Base-by-base conservation (phyloP, 2,329 filamentous ascomycete genomes). In the Talaromyces atroroseus region DNA sequence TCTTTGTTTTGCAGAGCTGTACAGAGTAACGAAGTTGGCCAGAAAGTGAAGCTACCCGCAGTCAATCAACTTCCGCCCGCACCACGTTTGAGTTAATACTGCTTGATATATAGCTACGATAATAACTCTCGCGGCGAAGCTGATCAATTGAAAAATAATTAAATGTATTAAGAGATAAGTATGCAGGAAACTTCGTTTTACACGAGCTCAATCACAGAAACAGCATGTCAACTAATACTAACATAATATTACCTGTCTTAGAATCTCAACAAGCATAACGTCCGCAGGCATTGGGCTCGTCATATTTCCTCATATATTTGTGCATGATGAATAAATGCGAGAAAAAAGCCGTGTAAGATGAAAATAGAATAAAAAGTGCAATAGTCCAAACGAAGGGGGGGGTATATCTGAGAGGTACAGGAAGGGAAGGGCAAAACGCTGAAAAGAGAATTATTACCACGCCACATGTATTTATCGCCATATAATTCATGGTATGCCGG, bases 291-390 rank as follows among this genome's bases (percentile, higher is more conserved):
- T 42, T 54, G 52, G 26, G n/a, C 49, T 49, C 38, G 42, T 47
- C 51, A 44, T 58, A 50, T 40, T 45, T 47, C 40, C 50, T 58
- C 56, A 32, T 54, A 47, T 42, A 45, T 49, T 47, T 55, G 44
- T 60, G 40, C 40, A 59, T 21, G 42, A 47, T 58, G 52, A 54
- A 42, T 54, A 54, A 42, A 48, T 34, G 20, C 12, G 23, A 44
- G 11, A 23, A 60, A 62, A 71, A 72, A 68, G 69, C 68, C 69
- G 24, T 36, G 6, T 45, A 47, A 18, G 21, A 16, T 16, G 20
- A 38, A 12, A 20, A 45, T 23, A 49, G 34, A 46, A 51, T 24
- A 16, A 45, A 29, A 10, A 44, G 24, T 18, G 24, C 29, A 46
- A 34, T 16, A 29, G 6, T 29, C 38, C 40, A 45, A 47, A 34